A percentile compares a stretch with the other conserved stretches of the same genome.
These are phyloP conservation scores for Massarina eburnea DNA, from an alignment of 2,329 filamentous ascomycete species.

Conservation along the genomic window DNA sequence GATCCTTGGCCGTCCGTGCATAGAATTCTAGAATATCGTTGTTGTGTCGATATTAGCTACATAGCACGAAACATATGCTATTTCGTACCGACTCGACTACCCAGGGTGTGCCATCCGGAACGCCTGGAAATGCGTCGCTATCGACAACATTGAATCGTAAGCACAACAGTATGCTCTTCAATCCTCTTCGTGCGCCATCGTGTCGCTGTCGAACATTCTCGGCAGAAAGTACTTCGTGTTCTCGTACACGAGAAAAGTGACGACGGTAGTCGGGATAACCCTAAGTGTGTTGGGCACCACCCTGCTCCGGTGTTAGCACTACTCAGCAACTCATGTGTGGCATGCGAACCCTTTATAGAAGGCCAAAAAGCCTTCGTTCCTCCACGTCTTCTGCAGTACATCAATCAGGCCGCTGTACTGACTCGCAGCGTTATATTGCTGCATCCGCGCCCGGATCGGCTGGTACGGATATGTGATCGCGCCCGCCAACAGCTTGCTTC, in stretches of 20 bases:
- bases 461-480: slow-evolving; percentile 93
- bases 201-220: slow-evolving; percentile 39
- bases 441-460: slow-evolving; percentile 82
- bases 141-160: neutral
- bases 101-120: neutral
- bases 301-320: slow-evolving; percentile 23
- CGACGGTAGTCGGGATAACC: slow-evolving; percentile 91
- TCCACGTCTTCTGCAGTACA: slow-evolving; percentile 73
- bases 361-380: slow-evolving; percentile 74
- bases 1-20: no score
- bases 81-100: neutral
- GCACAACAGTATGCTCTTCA: slow-evolving; percentile 10
- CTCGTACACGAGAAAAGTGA: slow-evolving; percentile 96
- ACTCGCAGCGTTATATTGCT: slow-evolving; percentile 80
- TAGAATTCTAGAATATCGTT: no score
- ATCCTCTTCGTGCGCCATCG: slow-evolving; percentile 37
- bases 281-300: slow-evolving; percentile 85
- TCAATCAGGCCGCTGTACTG: slow-evolving; percentile 73
- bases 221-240: slow-evolving; percentile 77
- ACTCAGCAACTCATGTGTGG: neutral
- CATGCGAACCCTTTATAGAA: slow-evolving; percentile 77
- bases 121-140: neutral
- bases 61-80: neutral
- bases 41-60: no score
- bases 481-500: slow-evolving; percentile 86